Evolutionary conservation across 2,329 filamentous ascomycete species (phyloP), one percentile per base, ranked within the genome.

Genomic region (Trichoderma lentiforme): DNA sequence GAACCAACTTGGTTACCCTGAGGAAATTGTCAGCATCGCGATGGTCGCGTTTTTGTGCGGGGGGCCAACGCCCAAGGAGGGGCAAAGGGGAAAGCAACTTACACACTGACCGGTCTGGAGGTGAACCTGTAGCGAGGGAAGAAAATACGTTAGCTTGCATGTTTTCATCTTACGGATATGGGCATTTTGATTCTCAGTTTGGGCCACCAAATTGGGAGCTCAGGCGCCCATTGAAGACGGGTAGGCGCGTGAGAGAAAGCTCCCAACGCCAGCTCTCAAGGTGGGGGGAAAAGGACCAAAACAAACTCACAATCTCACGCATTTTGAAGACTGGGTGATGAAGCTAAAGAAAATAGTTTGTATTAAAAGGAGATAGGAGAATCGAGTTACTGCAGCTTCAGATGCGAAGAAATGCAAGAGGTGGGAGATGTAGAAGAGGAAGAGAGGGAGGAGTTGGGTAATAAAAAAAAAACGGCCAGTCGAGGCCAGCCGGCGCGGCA

Each of bases 1-100:
- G 96, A 95, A 95, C 96, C 96, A 80, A 98, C 97, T 93, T 98
- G 96, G 92, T 98, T 98, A 91, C 96, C 95, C 95, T 98, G 81
- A 79, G 71, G 73, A 79, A 76, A 74, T 68, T 74, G 72, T 80
- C 86, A 78, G 84, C 81, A 76, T 73, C 73, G 74, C 72, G 73
- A 75, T 72, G 63, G 36, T 65, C 69, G 56, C 62, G 39, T 71
- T 56, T 58, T 60, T 43, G 43, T 39, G 61, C 53, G 71, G 63
- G 70, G 58, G 58, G 63, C 26, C 26, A 64, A 47, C 21, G 53
- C 53, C 57, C 68, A 71, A 71, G 62, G 62, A 53, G 67, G 72
- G 36, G 21, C 73, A 30, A 39, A 70, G 71, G 61, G 74, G 21
- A 36, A 71, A 67, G 86, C n/a, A 36, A 70, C 86, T 84, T 85